A percentile compares a stretch with the other conserved stretches of the same genome.
These are phyloP conservation scores for Aspergillus bridgeri DNA, from an alignment of 495 filamentous ascomycete genomes.

Conservation along the genomic window DNA sequence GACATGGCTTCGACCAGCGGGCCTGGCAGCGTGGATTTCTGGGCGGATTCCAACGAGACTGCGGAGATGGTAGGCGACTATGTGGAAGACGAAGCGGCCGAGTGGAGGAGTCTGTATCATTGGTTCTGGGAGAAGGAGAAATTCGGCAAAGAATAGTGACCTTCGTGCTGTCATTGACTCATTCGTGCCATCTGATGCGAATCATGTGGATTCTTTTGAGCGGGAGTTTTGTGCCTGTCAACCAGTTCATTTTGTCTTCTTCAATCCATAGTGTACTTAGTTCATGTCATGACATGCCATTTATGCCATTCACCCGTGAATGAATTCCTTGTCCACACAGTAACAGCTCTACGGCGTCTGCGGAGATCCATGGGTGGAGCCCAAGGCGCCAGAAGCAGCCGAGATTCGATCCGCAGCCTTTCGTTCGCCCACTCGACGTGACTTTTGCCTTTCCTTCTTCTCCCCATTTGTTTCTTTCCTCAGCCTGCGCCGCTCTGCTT, in stretches of 20 bases:
- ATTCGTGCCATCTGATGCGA: not conserved
- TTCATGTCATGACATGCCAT: too few species aligned
- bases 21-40: conserved; percentile 1
- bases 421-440: conserved; percentile 4
- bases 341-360: not conserved
- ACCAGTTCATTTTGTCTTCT: too few species aligned
- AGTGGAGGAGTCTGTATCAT: conserved; percentile 44
- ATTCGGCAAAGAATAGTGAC: conserved; percentile 11
- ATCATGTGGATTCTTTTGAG: not conserved
- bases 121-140: conserved; percentile 43
- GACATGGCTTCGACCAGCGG: conserved; percentile 33
- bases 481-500: not conserved
- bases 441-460: conserved; percentile 9
- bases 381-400: not conserved
- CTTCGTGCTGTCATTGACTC: too few species aligned
- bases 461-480: conserved; percentile 1
- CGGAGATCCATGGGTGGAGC: not conserved
- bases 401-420: not conserved
- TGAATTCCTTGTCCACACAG: too few species aligned
- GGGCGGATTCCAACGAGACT: conserved; percentile 40
- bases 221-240: not conserved
- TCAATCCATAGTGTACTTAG: too few species aligned
- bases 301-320: too few species aligned
- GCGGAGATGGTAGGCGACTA: conserved; percentile 48
- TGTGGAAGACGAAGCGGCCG: conserved; percentile 42